A percentile compares a stretch with the other conserved stretches of the same genome.
phyloP scores from a whole-genome alignment of 441 rosid species.

The Bocquillonia castaneifolia region DNA sequence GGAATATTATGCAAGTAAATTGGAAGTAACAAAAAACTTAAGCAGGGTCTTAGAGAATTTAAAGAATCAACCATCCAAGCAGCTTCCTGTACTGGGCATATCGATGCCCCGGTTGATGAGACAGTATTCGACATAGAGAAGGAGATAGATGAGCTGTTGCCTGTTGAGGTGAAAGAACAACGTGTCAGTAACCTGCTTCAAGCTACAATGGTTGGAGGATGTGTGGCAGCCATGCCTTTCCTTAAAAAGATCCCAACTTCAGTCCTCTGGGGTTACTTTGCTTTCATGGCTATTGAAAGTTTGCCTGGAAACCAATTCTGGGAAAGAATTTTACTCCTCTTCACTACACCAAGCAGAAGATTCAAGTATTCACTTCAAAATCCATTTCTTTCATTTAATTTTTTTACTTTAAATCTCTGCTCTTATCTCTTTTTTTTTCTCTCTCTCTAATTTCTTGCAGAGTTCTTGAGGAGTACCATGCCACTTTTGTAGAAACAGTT shows the following conservation, averaged over 20 bases:
- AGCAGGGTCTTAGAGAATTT: slow-evolving; percentile 64
- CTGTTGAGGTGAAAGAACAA: slow-evolving; percentile 88
- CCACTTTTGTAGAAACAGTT: slow-evolving; percentile 84
- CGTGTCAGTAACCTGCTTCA: slow-evolving; percentile 83
- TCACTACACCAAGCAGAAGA: slow-evolving; percentile 85
- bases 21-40: neutral
- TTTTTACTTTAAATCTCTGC: too few relatives aligned
- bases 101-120: slow-evolving; percentile 77
- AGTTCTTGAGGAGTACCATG: slow-evolving; percentile 86
- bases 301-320: slow-evolving; percentile 91
- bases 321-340: slow-evolving; percentile 84
- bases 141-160: slow-evolving; percentile 86
- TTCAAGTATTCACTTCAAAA: slow-evolving; percentile 51
- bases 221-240: slow-evolving; percentile 90
- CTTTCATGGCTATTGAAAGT: slow-evolving; percentile 95
- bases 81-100: slow-evolving; percentile 60
- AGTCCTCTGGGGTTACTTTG: slow-evolving; percentile 94
- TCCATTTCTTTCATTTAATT: neutral
- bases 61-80: slow-evolving; percentile 80
- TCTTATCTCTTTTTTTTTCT: too few relatives aligned
- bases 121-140: slow-evolving; percentile 81
- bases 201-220: slow-evolving; percentile 76
- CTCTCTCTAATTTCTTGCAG: slow-evolving; percentile 39
- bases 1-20: too few relatives aligned
- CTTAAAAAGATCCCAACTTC: slow-evolving; percentile 89